Evolutionary conservation across 2,329 filamentous ascomycete species (phyloP), one percentile per base, ranked within the genome.

Genomic region (Tolypocladium cylindrosporum): DNA sequence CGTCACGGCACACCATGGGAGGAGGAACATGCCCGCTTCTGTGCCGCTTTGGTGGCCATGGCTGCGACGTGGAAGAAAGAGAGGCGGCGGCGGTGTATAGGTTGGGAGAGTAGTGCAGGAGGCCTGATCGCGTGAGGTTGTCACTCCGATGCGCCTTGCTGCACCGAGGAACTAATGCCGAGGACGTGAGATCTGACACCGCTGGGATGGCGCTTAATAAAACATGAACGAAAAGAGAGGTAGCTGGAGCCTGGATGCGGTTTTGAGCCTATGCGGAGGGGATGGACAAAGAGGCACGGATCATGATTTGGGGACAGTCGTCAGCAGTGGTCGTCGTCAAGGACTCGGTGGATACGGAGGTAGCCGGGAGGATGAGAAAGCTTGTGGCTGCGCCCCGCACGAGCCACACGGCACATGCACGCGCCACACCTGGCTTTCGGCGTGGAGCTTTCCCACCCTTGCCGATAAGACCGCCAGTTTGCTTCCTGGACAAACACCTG

Each of bases 1-100:
- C n/a, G 21, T 36, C n/a, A 16, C 6, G n/a, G 50, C 21, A n/a
- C 34, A 45, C 43, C 42, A 21, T 19, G 40, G 13, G 27, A 48
- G 13, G 27, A 36, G 9, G 8, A 36, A 71, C 82, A 65, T 76
- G 86, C 86, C 69, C 87, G 82, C 75, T 88, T 90, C 72, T 85
- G 85, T 24, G 87, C 87, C 64, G 87, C 85, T 70, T 85, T 86
- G 67, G 84, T 89, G 55, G 87, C 86, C 87, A 90, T 90, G 62
- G 58, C 37, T 71, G 54, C 59, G 61, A 57, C 48, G 60, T 55
- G 59, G 39, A 40, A 19, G 31, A 55, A 34, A 39, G 50, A 14
- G n/a, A 36, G 27, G 48, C 27, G 41, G 45, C 14, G 27, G 16
- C 48, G 48, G 31, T n/a, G 19, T 31, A 36, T 21, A 5, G 9